Evolutionary conservation across 768 basidiomycete genomes (phyloP).

Genomic region (Pulveroboletus sp.): DNA sequence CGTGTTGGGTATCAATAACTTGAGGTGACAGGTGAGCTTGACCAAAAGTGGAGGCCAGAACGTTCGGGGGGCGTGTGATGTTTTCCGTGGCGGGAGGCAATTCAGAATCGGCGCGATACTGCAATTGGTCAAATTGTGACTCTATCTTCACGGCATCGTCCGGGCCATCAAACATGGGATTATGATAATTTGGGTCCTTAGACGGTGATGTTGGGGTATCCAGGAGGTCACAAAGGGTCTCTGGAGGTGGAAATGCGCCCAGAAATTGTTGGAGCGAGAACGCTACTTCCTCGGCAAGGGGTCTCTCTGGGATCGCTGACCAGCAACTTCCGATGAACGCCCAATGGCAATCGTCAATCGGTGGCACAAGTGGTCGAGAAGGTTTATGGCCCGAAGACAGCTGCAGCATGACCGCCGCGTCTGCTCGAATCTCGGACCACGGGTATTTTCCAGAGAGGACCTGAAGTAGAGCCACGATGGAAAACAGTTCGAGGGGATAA

Average conservation of each 20-base stretch:
- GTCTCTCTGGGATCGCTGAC: background rate
- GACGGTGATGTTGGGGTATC: background rate
- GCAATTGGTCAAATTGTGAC: background rate
- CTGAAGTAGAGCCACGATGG: background rate
- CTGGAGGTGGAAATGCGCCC: background rate
- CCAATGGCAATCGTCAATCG: conserved; percentile 7
- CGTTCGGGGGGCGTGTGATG: background rate
- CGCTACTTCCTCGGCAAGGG: background rate
- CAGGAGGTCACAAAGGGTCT: background rate
- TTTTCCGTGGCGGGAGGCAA: background rate
- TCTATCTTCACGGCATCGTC: background rate
- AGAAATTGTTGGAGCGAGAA: background rate
- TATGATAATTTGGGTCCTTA: too few relatives aligned
- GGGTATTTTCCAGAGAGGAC: background rate
- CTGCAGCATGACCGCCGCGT: background rate
- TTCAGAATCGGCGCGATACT: background rate
- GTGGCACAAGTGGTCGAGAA: background rate
- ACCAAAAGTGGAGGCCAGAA: background rate
- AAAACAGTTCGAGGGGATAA: background rate
- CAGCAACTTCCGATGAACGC: conserved; percentile 5
- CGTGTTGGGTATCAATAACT: background rate
- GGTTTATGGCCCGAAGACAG: conserved; percentile 1
- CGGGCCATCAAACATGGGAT: too few relatives aligned
- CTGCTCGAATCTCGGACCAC: background rate
- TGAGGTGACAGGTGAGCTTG: too few relatives aligned